phyloP scores from a whole-genome alignment of 768 basidiomycete species.

The Rhizopogon roseolus region DNA sequence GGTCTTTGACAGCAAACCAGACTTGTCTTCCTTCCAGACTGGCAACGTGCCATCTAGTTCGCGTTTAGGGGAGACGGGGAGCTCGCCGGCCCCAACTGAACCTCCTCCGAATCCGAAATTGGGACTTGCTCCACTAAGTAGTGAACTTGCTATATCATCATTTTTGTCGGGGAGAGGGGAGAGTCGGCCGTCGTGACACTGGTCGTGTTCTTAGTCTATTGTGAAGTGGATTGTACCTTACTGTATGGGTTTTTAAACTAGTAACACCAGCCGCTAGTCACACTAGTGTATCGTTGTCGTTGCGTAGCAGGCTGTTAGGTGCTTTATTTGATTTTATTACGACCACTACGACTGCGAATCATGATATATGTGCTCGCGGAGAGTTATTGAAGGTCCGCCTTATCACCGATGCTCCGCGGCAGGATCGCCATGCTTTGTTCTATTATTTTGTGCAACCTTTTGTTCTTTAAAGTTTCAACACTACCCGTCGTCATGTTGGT shows the following conservation, averaged over 20 bases:
- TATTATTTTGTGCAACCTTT: too few relatives aligned
- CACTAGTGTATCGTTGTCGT: background rate
- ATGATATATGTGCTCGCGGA: too few relatives aligned
- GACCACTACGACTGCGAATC: too few relatives aligned
- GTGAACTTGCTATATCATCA: conserved; percentile 26
- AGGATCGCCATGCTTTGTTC: too few relatives aligned
- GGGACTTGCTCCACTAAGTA: conserved; percentile 33
- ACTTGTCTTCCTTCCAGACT: conserved; percentile 29
- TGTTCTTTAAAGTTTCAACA: too few relatives aligned
- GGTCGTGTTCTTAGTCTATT: background rate
- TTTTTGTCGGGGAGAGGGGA: conserved; percentile 15
- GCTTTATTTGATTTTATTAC: background rate
- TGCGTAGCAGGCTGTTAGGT: background rate
- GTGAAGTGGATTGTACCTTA: background rate
- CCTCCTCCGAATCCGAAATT: conserved; percentile 32
- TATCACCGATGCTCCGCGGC: too few relatives aligned
- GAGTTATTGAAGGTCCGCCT: too few relatives aligned
- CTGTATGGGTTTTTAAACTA: background rate
- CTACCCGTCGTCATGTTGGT: too few relatives aligned
- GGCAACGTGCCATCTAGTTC: conserved; percentile 12
- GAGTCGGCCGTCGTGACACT: conserved; percentile 5
- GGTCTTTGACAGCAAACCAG: conserved; percentile 33
- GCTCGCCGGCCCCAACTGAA: conserved; percentile 8
- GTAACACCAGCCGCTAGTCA: background rate
- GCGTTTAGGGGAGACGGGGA: conserved; percentile 3